A percentile compares a stretch with the other conserved stretches of the same genome.
These are phyloP conservation scores for Mollisia scopiformis DNA, from an alignment of 2,329 filamentous ascomycete genomes.

Conservation along the genomic window DNA sequence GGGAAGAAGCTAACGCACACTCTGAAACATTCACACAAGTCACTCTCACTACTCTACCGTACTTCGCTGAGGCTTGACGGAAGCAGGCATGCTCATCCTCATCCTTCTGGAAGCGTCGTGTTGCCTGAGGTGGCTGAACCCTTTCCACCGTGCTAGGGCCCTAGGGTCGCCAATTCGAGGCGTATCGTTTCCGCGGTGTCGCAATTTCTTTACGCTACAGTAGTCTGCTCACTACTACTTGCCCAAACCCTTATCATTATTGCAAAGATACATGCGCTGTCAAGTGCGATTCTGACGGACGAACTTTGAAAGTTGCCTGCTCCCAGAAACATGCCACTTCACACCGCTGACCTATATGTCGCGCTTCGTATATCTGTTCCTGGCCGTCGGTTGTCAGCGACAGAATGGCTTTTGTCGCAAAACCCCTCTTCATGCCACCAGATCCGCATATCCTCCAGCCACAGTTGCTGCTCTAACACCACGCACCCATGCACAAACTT, in stretches of 20 bases:
- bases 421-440: not conserved
- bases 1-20: not conserved
- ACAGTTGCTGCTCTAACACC: not conserved
- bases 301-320: not conserved
- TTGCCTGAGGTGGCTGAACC: not conserved
- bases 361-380: not conserved
- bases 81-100: not conserved
- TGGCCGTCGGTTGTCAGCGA: not conserved
- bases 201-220: no score
- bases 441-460: not conserved
- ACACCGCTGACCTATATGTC: not conserved
- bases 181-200: not conserved
- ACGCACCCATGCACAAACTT: not conserved
- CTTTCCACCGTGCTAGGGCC: no score
- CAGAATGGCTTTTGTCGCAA: not conserved
- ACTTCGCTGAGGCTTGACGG: not conserved
- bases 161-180: no score
- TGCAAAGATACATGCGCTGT: not conserved
- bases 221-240: no score
- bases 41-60: no score
- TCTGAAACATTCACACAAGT: conserved; percentile 1
- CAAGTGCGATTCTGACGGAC: not conserved
- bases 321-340: not conserved
- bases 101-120: not conserved
- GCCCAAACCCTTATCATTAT: not conserved